Evolutionary conservation across 768 basidiomycete genomes (phyloP), one percentile per base, ranked within the genome.

Genomic region (Boletus tylopilopsis): DNA sequence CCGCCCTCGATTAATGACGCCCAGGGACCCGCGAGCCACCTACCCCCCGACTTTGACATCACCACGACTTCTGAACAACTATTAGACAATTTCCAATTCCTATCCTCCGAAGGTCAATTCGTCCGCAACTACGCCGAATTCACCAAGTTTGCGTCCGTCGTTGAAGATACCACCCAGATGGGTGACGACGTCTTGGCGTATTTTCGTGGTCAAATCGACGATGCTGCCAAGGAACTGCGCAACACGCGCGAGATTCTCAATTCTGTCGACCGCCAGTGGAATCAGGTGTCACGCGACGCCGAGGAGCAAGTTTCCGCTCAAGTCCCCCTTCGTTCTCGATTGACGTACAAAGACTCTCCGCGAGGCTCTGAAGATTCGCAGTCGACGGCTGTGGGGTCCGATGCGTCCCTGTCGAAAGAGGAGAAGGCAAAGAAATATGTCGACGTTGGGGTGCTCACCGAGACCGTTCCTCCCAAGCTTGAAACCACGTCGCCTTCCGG

Each of bases 341-440:
- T 60, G 49, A 46, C 48, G 45, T 56, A 63, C 34, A 71, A 74
- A 34, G 69, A 71, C n/a, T 64, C 66, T 1, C 73, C 77, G 13
- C 75, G 82, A 46, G 83, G 79, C 41, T 87, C 85, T n/a, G 77
- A 79, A 59, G 84, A 85, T 62, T 87, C 85, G 1, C 77, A 81
- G 45, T 60, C 61, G 21, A 86, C 84, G 0, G 73, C 74, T 16
- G 80, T 84, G 22, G 58, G 55, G 19, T 33, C 58, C 36, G 59
- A 61, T 45, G 32, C 22, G 6, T 36, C 27, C 6, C 29, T 49
- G 2, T 19, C 45, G 12, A 66, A 64, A 42, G 53, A 41, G 12
- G 55, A 57, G 16, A 47, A 58, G 32, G 33, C n/a, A 12, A 62
- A 60, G 35, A 33, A 36, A 32, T 60, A 60, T 15, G 49, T 37